Evolutionary conservation across 148 eudicot genomes (phyloP), one percentile per base, ranked within the genome.

Genomic region (Vaccinium darrowii): DNA sequence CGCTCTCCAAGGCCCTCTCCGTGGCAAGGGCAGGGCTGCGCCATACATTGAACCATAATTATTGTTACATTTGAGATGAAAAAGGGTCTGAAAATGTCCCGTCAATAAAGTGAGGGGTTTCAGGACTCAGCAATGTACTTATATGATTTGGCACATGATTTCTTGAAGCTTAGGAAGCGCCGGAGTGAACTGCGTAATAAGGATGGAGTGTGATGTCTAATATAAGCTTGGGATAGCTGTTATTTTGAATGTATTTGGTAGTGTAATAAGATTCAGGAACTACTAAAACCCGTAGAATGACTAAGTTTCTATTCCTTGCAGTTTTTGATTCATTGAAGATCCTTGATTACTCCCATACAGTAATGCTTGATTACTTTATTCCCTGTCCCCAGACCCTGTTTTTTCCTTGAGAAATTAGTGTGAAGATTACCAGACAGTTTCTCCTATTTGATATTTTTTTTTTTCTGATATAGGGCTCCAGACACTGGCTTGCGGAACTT

Each of bases 401-500:
- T 30, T 30, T 81, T 43, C 5, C 5, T 43, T 58, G 36, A 6
- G 30, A 14, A 15, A 15, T 2, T 60, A 14, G 15, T 58, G 18
- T 16, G 9, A 7, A 21, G 5, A 8, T 58, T 60, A 16, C 15
- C 1, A n/a, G 23, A 60, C 30, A 1, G 57, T 62, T 81, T 63
- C 56, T 47, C n/a, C 10, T 80, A 1, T 81, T 3, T 47, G 6
- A 7, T 65, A 19, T 63, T 8, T 21, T 7, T 8, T 8, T 16
- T 9, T 53, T n/a, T 52, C 19, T 60, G 47, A 47, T 89, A 84
- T 51, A 95, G 98, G 95, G 92, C 10, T 94, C 92, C 87, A 91
- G 91, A 87, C 88, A 95, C 86, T 94, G 93, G 94, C 89, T 94
- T 47, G 90, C 98, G 39, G 98, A 94, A 87, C 96, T 93, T 71